Base-by-base conservation (phyloP, 2,329 filamentous ascomycete genomes). In the Pezicula carpinea region DNA sequence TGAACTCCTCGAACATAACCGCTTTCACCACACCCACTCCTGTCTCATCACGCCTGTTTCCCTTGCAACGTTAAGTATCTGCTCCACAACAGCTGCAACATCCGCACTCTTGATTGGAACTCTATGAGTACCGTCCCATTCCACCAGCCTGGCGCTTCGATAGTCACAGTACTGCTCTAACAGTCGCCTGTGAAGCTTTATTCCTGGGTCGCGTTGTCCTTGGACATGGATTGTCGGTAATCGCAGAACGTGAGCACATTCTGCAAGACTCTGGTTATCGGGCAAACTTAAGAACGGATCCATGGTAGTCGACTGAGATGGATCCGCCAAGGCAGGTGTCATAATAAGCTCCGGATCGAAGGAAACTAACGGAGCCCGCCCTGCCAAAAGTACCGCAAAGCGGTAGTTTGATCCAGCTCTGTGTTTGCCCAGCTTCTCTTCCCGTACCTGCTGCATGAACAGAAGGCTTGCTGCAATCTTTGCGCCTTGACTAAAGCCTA, bases 101-200 rank as follows among this genome's bases (percentile, higher is more conserved):
- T 89, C 85, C 26, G 64, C 67, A 21, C 68, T 70, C 69, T 85
- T 87, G 51, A 90, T 74, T 3, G 85, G 84, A 41, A 91, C 69
- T 7, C 86, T 69, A 61, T 91, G 87, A 1, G 72, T 74, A 0
- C 84, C 86, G 46, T 87, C 76, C 87, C 85, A 90, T 63, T 89
- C 83, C 1, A 90, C 64, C 39, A 89, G 51, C 32, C 66, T 72
- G 3, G 75, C 68, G 2, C 68, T 77, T 0, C 71, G 73, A 8
- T 69, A 59, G 45, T 77, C 70, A 59, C 81, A 87, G 61, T 83
- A 89, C 43, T 76, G 65, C 7, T 76, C 63, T 44, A 80, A 59
- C 55, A 83, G 58, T 59, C 72, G 68, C 44, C 74, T 66, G 59
- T 87, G 83, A 39, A 79, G 64, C 51, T 76, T 66, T 19, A 89